Evolutionary conservation across 2,329 filamentous ascomycete genomes (phyloP), one percentile per base, ranked within the genome.

Genomic region (Pyrenophora graminea): DNA sequence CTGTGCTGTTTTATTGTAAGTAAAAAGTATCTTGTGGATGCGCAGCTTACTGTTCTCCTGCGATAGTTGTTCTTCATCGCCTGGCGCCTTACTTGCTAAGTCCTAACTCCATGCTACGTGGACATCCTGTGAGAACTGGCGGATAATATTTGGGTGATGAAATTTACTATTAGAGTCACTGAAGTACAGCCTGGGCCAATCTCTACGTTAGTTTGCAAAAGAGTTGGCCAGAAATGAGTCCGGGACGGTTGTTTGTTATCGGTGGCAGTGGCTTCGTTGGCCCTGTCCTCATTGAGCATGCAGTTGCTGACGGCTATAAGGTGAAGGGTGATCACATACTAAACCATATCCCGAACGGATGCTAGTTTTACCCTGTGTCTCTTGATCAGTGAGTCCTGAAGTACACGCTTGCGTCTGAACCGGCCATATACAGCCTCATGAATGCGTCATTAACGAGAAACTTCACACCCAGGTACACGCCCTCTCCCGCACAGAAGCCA

Each of bases 401-500:
- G 17, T 38, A n/a, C 34, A 38, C 15, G n/a, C 13, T 38, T 19
- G 34, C 8, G 34, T 38, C 34, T 39, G 18, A 39, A 39, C 3
- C 6, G 2, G 19, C 18, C 18, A 23, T 39, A 15, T 4, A 15
- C n/a, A 19, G 17, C 34, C 34, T 38, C 34, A 38, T 12, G 4
- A 8, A 38, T 38, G 7, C 34, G 2, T 38, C 5, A 19, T 17
- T 39, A 13, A 39, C 13, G 6, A 30, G 17, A n/a, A 13, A 17
- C 12, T 27, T 21, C 12, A 40, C 21, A 40, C 17, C 21, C 15
- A 41, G 39, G 39, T 41, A 25, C 39, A 31, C 17, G 77, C 71
- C 4, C 73, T 80, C 2, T 77, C 76, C 4, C 75, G 77, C 40
- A 70, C 54, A 31, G 64, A 70, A 10, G 21, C 55, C 2, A 66